Evolutionary conservation across 805 yeast species (phyloP).

Genomic region (Pichia insulana): DNA sequence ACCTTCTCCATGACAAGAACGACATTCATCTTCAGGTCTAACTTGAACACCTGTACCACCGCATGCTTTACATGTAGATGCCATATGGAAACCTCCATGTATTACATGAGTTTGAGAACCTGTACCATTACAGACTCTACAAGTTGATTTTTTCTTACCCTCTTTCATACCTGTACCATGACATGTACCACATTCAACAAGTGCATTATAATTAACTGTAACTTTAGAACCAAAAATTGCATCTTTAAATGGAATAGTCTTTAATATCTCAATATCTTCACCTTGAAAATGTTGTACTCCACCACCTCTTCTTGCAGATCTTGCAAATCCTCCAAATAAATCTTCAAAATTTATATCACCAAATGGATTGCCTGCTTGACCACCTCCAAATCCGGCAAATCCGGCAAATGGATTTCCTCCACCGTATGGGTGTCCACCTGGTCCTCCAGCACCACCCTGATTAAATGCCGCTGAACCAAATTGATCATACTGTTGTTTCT

Average conservation of each 20-base stretch:
- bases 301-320: constrained; percentile 30
- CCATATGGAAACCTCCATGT: constrained; percentile 94
- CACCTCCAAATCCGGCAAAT: constrained; percentile 34
- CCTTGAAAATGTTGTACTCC: constrained; percentile 76
- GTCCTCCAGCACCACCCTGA: constrained; percentile 45
- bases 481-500: constrained; percentile 84
- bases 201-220: constrained; percentile 59
- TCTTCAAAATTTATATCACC: constrained; percentile 45
- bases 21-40: constrained; percentile 61
- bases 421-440: constrained; percentile 27
- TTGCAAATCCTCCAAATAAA: constrained; percentile 37
- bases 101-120: constrained; percentile 81
- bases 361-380: constrained; percentile 22
- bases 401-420: constrained; percentile 36
- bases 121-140: constrained; percentile 85
- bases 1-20: constrained; percentile 83
- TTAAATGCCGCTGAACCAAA: constrained; percentile 85
- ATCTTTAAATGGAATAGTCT: constrained; percentile 72
- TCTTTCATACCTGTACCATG: constrained; percentile 76
- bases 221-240: constrained; percentile 73
- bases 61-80: constrained; percentile 83
- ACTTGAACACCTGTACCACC: constrained; percentile 81
- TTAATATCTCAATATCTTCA: constrained; percentile 74
- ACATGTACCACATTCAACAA: constrained; percentile 74
- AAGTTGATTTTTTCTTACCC: constrained; percentile 67